A percentile compares a stretch with the other conserved stretches of the same genome.
Evolutionary conservation across 2,329 filamentous ascomycete species (phyloP).

Genomic region (Apiospora hydei): DNA sequence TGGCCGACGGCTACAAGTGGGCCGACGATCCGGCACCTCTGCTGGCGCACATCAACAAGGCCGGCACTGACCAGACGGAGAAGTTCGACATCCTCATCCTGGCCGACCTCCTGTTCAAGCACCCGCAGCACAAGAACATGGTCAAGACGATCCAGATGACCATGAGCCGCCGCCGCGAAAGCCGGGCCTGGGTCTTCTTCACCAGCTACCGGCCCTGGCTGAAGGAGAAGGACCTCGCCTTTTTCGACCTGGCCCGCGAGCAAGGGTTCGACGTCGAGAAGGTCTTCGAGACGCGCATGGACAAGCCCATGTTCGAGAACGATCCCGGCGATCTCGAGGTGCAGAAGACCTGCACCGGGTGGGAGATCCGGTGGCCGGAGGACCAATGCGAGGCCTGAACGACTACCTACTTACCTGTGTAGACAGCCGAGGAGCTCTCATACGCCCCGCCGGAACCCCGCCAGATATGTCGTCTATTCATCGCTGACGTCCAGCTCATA

Average conservation of each 20-base stretch:
- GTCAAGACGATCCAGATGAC: conserved; percentile 74
- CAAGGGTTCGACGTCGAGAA: conserved; percentile 80
- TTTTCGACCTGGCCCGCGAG: conserved; percentile 79
- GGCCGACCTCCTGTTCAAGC: conserved; percentile 90
- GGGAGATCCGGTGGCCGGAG: conserved; percentile 71
- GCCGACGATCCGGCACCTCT: conserved; percentile 70
- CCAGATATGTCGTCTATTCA: neutral
- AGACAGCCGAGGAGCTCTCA: neutral
- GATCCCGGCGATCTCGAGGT: conserved; percentile 86
- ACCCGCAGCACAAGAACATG: conserved; percentile 83
- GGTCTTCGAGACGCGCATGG: conserved; percentile 82
- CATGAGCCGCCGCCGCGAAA: conserved; percentile 61
- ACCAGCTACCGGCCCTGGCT: conserved; percentile 94
- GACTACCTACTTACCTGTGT: neutral
- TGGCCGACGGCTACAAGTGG: conserved; percentile 83
- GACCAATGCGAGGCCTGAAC: conserved; percentile 25
- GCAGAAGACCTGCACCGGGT: conserved; percentile 83
- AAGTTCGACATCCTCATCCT: conserved; percentile 84
- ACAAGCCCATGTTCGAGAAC: conserved; percentile 86
- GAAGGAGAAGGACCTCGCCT: conserved; percentile 81
- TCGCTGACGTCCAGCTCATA: neutral
- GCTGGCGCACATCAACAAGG: conserved; percentile 59
- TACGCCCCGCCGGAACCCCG: neutral
- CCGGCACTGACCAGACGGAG: conserved; percentile 32
- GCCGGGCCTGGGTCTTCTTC: conserved; percentile 86